These are phyloP conservation scores for Russula earlei DNA, from an alignment of 768 basidiomycete genomes.

Conservation along the genomic window DNA sequence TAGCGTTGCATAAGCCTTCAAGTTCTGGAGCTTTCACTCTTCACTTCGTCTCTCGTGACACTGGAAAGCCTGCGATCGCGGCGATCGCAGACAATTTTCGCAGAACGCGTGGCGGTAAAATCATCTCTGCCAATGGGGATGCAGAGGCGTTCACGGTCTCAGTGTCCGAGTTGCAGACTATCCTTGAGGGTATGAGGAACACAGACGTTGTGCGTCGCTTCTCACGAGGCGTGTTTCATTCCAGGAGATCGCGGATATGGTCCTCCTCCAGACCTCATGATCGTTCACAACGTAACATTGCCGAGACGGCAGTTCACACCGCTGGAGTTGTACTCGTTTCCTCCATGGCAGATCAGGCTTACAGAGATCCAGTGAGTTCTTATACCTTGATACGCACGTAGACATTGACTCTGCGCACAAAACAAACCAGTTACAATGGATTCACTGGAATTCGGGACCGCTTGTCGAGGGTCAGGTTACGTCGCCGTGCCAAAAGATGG, in stretches of 20 bases:
- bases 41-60: constrained; percentile 16
- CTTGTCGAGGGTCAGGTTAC: neutral
- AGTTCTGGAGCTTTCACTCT: constrained; percentile 6
- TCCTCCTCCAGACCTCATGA: constrained; percentile 66
- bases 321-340: constrained; percentile 64
- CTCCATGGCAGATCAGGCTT: constrained; percentile 78
- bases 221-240: constrained; percentile 8
- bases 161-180: constrained; percentile 30
- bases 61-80: constrained; percentile 19
- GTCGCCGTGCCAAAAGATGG: constrained; percentile 9
- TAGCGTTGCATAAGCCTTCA: neutral
- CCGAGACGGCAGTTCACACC: constrained; percentile 33
- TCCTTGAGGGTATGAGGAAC: constrained; percentile 46
- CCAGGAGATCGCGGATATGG: constrained; percentile 46
- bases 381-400: neutral
- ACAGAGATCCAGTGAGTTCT: constrained; percentile 67
- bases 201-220: neutral
- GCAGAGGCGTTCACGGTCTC: constrained; percentile 34
- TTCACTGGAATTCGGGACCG: neutral
- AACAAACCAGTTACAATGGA: constrained; percentile 20
- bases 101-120: neutral
- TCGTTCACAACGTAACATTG: constrained; percentile 51
- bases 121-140: neutral
- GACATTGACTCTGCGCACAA: neutral
- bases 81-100: constrained; percentile 10